Percentiles rank a stretch among this genome's conserved stretches.
phyloP scores from a whole-genome alignment of 2,329 filamentous ascomycete species.

The Penicillium digitatum region DNA sequence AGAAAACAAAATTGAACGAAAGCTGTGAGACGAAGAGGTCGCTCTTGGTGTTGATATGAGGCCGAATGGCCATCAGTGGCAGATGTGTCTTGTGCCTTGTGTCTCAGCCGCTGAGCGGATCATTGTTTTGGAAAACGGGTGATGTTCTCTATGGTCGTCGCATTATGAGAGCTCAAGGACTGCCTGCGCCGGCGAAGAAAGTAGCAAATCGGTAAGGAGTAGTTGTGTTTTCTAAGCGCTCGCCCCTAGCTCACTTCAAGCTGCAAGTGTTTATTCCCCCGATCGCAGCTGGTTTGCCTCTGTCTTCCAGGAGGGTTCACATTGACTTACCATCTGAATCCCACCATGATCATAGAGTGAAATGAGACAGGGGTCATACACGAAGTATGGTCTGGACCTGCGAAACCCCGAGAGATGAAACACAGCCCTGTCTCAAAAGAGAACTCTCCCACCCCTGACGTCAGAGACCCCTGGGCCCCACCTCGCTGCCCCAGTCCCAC shows the following conservation, averaged over 20 bases:
- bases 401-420: background rate
- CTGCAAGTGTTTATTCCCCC: background rate
- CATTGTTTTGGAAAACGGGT: background rate
- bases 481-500: background rate
- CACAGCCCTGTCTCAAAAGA: constrained; percentile 1
- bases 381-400: background rate
- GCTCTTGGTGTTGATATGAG: background rate
- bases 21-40: background rate
- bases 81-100: background rate
- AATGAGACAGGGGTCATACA: background rate
- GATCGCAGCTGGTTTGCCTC: background rate
- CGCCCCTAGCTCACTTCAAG: background rate
- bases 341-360: background rate
- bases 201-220: background rate
- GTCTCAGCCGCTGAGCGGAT: background rate
- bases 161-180: background rate
- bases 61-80: background rate
- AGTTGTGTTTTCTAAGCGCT: background rate
- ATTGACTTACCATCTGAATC: background rate
- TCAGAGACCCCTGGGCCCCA: constrained; percentile 8
- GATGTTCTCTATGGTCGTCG: background rate
- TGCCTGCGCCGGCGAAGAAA: background rate
- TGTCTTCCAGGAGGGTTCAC: background rate
- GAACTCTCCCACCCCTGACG: constrained; percentile 6
- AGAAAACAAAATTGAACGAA: background rate